These are phyloP conservation scores for Malus sieversii DNA, from an alignment of 306 rosid species.

Conservation along the genomic window DNA sequence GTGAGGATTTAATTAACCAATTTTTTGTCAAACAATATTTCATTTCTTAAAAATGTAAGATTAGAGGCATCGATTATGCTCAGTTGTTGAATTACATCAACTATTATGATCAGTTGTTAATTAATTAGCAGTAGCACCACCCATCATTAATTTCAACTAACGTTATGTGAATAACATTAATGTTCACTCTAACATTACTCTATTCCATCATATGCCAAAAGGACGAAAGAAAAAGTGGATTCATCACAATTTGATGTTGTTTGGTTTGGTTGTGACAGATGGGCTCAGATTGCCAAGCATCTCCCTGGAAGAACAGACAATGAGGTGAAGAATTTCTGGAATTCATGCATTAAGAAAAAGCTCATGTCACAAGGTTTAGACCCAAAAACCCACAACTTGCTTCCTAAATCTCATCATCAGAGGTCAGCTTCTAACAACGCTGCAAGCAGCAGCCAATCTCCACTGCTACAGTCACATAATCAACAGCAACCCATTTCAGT, in stretches of 20 bases:
- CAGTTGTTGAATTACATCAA: neutral
- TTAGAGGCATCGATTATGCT: neutral
- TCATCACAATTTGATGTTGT: neutral
- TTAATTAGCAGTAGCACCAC: neutral
- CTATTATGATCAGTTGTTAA: neutral
- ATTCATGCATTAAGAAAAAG: conserved; percentile 52
- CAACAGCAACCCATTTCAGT: conserved; percentile 12
- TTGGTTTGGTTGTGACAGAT: conserved; percentile 12
- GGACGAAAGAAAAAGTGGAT: neutral
- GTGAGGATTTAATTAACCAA: neutral
- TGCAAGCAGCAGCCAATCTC: neutral
- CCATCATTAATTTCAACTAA: neutral
- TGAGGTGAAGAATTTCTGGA: conserved; percentile 56
- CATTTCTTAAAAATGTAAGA: neutral
- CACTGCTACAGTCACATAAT: neutral
- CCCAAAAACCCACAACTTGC: conserved; percentile 44
- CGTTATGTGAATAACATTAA: neutral
- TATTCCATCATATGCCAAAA: neutral
- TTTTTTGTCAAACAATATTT: neutral
- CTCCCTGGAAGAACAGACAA: conserved; percentile 57
- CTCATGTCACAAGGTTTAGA: conserved; percentile 44
- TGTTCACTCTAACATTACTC: neutral
- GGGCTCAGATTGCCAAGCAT: conserved; percentile 53
- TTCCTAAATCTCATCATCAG: conserved; percentile 6
- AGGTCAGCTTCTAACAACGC: neutral